These are phyloP conservation scores for Pichia sp. DNA, from an alignment of 1,139 yeast genomes.

Conservation along the genomic window DNA sequence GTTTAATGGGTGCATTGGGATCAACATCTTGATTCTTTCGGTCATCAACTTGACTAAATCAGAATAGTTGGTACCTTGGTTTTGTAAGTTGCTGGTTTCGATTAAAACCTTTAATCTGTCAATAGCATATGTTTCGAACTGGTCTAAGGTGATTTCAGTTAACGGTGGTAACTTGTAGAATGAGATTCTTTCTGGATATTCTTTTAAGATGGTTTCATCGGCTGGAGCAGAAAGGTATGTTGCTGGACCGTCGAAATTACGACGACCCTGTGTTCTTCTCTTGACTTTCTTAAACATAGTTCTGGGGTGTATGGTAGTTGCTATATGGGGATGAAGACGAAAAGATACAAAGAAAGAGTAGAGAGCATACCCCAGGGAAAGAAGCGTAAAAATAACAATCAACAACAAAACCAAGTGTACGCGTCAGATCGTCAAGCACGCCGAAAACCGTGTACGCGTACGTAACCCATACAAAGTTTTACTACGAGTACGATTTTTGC, in stretches of 20 bases:
- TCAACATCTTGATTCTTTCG: constrained; percentile 59
- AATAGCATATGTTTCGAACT: constrained; percentile 94
- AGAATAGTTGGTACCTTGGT: constrained; percentile 59
- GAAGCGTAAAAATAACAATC: too few species aligned
- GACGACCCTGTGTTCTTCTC: constrained; percentile 73
- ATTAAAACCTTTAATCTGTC: constrained; percentile 81
- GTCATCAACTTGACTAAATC: constrained; percentile 67
- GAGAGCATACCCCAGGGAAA: too few species aligned
- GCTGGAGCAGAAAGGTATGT: constrained; percentile 12
- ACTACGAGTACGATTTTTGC: too few species aligned
- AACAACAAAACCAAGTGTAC: too few species aligned
- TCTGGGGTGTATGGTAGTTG: background rate
- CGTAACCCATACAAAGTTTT: too few species aligned
- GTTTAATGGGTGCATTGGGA: constrained; percentile 55
- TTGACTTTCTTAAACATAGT: constrained; percentile 73
- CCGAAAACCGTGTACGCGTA: too few species aligned
- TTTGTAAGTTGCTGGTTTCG: constrained; percentile 76
- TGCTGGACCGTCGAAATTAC: constrained; percentile 51
- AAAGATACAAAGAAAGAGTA: too few species aligned
- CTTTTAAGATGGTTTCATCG: constrained; percentile 11
- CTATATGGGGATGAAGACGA: background rate
- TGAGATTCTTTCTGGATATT: constrained; percentile 53
- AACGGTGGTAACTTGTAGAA: constrained; percentile 76
- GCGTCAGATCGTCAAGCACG: too few species aligned
- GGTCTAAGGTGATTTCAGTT: constrained; percentile 84